Conservation (phyloP, 306 rosid genomes). For the Carpinus viminea region DNA sequence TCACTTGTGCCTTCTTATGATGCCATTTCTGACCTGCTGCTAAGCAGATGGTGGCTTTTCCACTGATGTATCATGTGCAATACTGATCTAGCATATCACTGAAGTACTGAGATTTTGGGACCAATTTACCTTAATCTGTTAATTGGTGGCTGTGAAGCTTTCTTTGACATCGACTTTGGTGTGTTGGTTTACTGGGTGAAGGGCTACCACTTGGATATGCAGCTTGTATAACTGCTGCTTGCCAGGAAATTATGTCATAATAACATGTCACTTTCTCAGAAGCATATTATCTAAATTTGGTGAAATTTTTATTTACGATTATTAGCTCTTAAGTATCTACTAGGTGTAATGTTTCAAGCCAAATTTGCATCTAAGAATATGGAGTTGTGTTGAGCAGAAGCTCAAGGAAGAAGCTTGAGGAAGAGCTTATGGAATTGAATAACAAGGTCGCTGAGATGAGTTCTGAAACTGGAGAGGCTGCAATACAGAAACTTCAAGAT, state of each 20-base stretch:
- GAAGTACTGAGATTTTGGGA: not conserved
- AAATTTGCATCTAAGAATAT: constrained; percentile 26
- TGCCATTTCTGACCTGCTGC: constrained; percentile 1
- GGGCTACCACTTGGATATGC: not conserved
- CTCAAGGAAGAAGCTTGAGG: constrained; percentile 67
- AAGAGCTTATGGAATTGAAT: constrained; percentile 66
- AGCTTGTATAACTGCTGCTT: not conserved
- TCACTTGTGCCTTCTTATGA: not conserved
- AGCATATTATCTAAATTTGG: no score
- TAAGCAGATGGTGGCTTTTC: not conserved
- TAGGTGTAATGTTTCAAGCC: constrained; percentile 12
- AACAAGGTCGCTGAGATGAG: constrained; percentile 61
- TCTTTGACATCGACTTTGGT: not conserved
- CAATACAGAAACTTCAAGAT: constrained; percentile 78
- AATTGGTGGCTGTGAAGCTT: not conserved
- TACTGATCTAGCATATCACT: not conserved
- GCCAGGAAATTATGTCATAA: not conserved
- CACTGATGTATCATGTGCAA: not conserved
- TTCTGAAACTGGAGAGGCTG: constrained; percentile 77
- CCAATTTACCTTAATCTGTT: not conserved
- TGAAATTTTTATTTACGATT: not conserved
- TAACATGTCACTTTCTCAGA: no score
- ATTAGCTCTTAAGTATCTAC: not conserved
- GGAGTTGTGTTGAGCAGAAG: constrained; percentile 50
- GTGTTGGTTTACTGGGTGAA: not conserved